Conservation (phyloP, 208 protist species). For the Trypanosomatidae sp. region DNA sequence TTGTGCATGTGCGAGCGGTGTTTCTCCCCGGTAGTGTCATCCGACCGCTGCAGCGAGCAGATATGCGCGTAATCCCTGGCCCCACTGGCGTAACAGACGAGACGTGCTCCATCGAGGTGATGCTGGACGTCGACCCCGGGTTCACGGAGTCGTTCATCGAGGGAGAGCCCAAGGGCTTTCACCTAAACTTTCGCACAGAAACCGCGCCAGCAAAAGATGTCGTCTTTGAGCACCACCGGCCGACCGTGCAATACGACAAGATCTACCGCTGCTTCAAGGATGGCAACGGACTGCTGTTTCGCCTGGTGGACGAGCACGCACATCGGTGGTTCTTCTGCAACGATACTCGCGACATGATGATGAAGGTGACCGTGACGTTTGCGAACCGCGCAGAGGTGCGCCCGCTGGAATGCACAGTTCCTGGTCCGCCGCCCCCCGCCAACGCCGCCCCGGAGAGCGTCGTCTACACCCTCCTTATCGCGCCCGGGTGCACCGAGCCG, state of each 20-base stretch:
- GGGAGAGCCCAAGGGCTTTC: conserved; percentile 46
- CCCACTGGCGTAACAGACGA: conserved; percentile 15
- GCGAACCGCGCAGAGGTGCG: conserved; percentile 29
- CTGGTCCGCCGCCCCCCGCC: conserved; percentile 14
- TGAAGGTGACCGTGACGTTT: conserved; percentile 53
- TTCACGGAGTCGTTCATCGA: conserved; percentile 81
- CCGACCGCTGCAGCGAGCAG: conserved; percentile 41
- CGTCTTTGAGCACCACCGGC: conserved; percentile 52
- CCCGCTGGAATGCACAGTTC: conserved; percentile 29
- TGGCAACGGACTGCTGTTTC: conserved; percentile 70
- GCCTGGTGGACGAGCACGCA: conserved; percentile 45
- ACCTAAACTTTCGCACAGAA: conserved; percentile 63
- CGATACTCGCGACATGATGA: conserved; percentile 54
- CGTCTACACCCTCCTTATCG: conserved; percentile 46
- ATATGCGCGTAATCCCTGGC: conserved; percentile 12
- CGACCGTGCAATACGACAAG: conserved; percentile 56
- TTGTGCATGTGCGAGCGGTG: conserved; percentile 34
- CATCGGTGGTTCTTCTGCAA: conserved; percentile 63
- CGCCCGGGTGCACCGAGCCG: conserved; percentile 46
- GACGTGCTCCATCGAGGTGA: conserved; percentile 45
- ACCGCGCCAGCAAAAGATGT: conserved; percentile 45
- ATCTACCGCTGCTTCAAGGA: conserved; percentile 82
- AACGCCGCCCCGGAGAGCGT: conserved; percentile 19
- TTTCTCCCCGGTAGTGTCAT: conserved; percentile 40
- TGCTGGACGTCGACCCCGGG: conserved; percentile 69